A percentile compares a stretch with the other conserved stretches of the same genome.
Evolutionary conservation across 1,139 yeast genomes (phyloP).

Genomic region (Debaryomyces psychrophilus): DNA sequence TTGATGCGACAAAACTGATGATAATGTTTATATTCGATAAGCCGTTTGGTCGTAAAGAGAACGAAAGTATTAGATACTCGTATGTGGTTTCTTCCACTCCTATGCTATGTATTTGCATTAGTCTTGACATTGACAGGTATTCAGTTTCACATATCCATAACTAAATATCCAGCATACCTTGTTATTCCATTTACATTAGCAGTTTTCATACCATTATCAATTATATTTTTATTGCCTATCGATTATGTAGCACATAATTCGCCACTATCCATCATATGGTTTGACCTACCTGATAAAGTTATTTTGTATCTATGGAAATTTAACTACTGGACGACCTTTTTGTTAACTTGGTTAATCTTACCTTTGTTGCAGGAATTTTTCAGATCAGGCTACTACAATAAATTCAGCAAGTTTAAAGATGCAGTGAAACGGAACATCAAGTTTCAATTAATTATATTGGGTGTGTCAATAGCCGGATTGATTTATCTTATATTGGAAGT

Average conservation of each 20-base stretch:
- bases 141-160: constrained; percentile 41
- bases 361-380: constrained; percentile 76
- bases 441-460: constrained; percentile 62
- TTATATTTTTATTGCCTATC: constrained; percentile 42
- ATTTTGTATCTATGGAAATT: constrained; percentile 67
- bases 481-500: constrained; percentile 63
- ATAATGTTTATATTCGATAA: constrained; percentile 1
- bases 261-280: constrained; percentile 24
- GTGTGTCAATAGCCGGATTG: constrained; percentile 55
- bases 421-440: constrained; percentile 60
- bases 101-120: constrained; percentile 34
- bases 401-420: constrained; percentile 50
- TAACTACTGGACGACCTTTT: constrained; percentile 80
- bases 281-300: constrained; percentile 42
- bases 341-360: constrained; percentile 70
- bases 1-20: background rate
- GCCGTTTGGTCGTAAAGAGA: background rate
- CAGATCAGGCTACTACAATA: constrained; percentile 66
- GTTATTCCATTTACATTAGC: constrained; percentile 41
- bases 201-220: constrained; percentile 48
- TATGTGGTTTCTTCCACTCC: constrained; percentile 36
- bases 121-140: constrained; percentile 38
- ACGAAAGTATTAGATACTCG: background rate
- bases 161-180: constrained; percentile 38
- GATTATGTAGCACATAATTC: constrained; percentile 44